phyloP scores from a whole-genome alignment of 306 rosid species.

The Heteromeles arbutifolia region DNA sequence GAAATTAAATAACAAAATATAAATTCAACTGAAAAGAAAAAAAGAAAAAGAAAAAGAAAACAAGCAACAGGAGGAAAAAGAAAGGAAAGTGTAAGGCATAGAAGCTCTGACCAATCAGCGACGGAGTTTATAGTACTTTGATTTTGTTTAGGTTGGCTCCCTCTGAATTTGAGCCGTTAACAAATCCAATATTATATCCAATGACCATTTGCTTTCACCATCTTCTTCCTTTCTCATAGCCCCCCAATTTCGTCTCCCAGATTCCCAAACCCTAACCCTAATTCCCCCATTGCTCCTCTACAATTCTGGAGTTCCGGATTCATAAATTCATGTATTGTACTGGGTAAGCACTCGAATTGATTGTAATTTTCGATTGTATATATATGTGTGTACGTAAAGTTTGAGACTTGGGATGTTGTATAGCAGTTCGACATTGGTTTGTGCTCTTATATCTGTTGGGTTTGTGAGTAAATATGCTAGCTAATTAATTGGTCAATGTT shows the following conservation, averaged over 20 bases:
- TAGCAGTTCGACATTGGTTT: background rate
- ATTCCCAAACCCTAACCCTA: conserved; percentile 9
- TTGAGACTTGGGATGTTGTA: background rate
- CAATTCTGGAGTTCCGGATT: background rate
- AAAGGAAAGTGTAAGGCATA: background rate
- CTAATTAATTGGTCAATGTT: background rate
- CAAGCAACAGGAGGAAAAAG: background rate
- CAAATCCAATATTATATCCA: background rate
- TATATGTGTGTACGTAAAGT: background rate
- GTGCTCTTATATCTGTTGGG: background rate
- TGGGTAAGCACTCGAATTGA: background rate
- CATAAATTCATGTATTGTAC: background rate
- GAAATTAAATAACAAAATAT: too few species aligned
- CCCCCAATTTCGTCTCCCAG: background rate
- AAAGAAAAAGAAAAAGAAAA: background rate
- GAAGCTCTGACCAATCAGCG: background rate
- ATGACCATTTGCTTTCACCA: background rate
- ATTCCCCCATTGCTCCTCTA: background rate
- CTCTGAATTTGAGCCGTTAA: background rate
- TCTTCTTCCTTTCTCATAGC: background rate
- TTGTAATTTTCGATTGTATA: background rate
- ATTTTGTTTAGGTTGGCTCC: background rate
- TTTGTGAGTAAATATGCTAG: background rate
- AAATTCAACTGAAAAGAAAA: too few species aligned
- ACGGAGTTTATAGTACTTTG: background rate